phyloP scores from a whole-genome alignment of 2,329 filamentous ascomycete species.

The Clonostachys solani region DNA sequence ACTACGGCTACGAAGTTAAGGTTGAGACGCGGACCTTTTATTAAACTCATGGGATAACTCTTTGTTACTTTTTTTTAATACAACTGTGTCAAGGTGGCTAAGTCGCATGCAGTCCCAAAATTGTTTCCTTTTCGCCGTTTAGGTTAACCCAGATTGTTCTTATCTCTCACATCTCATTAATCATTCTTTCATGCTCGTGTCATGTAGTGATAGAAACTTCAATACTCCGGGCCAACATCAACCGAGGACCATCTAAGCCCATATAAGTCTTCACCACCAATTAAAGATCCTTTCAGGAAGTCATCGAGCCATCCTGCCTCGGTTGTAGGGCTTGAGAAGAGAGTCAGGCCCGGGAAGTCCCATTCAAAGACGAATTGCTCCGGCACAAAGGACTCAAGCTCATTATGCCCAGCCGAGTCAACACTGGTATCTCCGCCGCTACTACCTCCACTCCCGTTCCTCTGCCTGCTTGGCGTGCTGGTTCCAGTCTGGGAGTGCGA shows the following conservation, averaged over 20 bases:
- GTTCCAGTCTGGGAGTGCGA: background rate
- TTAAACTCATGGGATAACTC: too few species aligned
- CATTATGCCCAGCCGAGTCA: conserved; percentile 16
- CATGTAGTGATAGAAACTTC: too few species aligned
- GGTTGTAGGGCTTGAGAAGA: conserved; percentile 22
- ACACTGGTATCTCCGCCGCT: background rate
- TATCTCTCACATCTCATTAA: too few species aligned
- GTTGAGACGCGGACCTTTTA: too few species aligned
- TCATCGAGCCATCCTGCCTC: conserved; percentile 17
- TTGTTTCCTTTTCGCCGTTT: too few species aligned
- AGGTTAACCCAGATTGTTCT: too few species aligned
- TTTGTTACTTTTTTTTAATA: too few species aligned
- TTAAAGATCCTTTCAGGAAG: conserved; percentile 12
- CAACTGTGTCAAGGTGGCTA: too few species aligned
- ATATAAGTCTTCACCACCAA: conserved; percentile 12
- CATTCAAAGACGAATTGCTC: conserved; percentile 54
- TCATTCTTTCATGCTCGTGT: too few species aligned
- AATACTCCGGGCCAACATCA: background rate
- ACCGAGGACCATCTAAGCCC: conserved; percentile 6
- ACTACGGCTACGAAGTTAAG: too few species aligned
- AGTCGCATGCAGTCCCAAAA: too few species aligned
- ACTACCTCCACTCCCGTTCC: background rate
- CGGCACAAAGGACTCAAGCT: conserved; percentile 48
- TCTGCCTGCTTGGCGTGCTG: background rate
- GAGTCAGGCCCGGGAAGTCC: conserved; percentile 49